Base-by-base conservation (phyloP, 2,329 filamentous ascomycete species). In the Verruconis gallopava region DNA sequence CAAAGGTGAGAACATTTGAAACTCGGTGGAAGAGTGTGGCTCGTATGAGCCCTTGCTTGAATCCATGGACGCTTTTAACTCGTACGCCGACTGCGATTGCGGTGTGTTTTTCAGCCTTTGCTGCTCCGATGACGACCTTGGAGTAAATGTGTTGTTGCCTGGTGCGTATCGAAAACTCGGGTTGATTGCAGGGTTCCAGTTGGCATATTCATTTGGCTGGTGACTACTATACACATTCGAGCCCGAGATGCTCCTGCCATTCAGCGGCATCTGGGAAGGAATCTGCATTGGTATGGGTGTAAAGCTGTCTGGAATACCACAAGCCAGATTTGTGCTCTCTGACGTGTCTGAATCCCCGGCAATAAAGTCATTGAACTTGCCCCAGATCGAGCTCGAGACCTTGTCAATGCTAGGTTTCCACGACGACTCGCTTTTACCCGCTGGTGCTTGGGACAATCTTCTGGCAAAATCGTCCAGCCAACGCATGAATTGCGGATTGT, bases 351-450 rank as follows among this genome's bases (percentile, higher is more conserved):
- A 89, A 46, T 95, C 89, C 12, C 91, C 93, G 40, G 83, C 79
- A 46, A 98, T 86, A 55, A 98, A 98, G 54, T 86, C 95, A 63
- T 88, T 96, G 63, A 99, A 95, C 45, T 82, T 85, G 49, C 79
- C 86, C 73, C 85, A 88, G 56, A 96, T 77, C 22, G 82, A 85
- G 47, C 82, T 86, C 2, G 88, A 91, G 0, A 96, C 85, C 61
- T 93, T 94, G 60, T 93, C 88, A 74, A 96, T 93, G 59, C 78
- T 95, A 4, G 89, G 86, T 59, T 91, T 94, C 85, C 89, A 94
- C 11, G 37, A 11, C 43, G 75, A 78, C 50, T 91, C 85, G 25
- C 25, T n/a, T n/a, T 30, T 30, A 30, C 25, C n/a, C 55, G 81
- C 85, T 11, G 88, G 85, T 14, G 86, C 81, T 57, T 91, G 83